Evolutionary conservation across 345 rosid species (phyloP), one percentile per base, ranked within the genome.

Genomic region (Populus ilicifolia): DNA sequence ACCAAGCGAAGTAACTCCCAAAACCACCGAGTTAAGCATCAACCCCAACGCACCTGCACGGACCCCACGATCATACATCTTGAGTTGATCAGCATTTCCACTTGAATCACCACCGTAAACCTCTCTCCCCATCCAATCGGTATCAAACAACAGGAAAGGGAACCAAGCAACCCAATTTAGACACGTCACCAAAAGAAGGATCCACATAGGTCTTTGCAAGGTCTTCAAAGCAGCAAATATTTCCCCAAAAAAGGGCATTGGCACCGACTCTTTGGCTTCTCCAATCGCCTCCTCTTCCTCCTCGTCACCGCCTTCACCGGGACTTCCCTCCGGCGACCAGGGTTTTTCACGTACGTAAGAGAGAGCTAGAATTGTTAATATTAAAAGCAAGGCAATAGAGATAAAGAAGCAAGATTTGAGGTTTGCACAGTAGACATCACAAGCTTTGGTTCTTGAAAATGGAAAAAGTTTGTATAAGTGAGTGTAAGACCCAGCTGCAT

Each of bases 71-170:
- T 88, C 87, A 75, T 93, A 94, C 65, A 89, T 25, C 52, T 61
- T 79, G 77, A 76, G 54, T 67, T 77, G 69, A 5, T 27, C 75
- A 5, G 72, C 73, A 0, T 33, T 33, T 4, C 91, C 91, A 11
- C 73, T 75, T 0, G 93, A 80, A 75, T 79, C 67, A 2, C 98
- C 98, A 1, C 98, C 98, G 89, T 88, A 94, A 67, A 94, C 94
- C 75, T 94, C 95, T 33, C 92, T 82, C 25, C 98, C 98, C 93
- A 91, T 88, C 98, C 98, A 94, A 25, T 94, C 97, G 8, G 98
- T 94, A 80, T 92, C 92, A 80, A 84, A 93, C 66, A 93, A 80
- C 61, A 93, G 75, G 84, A 94, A 94, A 8, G 98, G 98, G 74
- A 93, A 93, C 98, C 98, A 93, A 0, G 91, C 98, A 30, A 89